Base-by-base conservation (phyloP, 768 basidiomycete genomes). In the Podaxis sp. region DNA sequence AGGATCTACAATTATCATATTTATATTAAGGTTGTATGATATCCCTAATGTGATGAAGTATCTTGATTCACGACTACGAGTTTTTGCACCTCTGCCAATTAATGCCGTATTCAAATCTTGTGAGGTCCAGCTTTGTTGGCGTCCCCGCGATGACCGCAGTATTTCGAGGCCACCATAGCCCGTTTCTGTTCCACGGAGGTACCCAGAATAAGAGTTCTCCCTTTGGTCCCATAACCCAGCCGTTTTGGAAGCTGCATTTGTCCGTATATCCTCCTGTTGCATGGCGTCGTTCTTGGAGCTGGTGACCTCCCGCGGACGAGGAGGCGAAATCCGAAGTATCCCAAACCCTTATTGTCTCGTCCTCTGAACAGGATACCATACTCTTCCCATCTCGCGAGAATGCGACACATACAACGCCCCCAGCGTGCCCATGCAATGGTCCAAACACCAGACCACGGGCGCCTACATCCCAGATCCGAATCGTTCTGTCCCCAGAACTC, bases 341-440 rank as follows among this genome's bases (percentile, higher is more conserved):
- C 77, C 77, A 78, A 41, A 76, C 64, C 25, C 74, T 71, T 37
- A 79, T 65, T 2, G 75, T 74, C 11, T 61, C 64, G 64, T 79
- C 78, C 19, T 70, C 72, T 37, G 76, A 77, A 63, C 73, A 73
- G 47, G 78, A 77, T 49, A 74, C 66, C 46, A 79, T 54, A 25
- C 61, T 65, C 54, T 64, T 67, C 25, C 76, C 79, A 67, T 77
- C 71, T 41, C 67, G 75, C 7, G 64, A 65, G 33, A 62, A 63
- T 8, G 56, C 54, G 15, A 65, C 19, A 7, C 43, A 36, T 6
- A 43, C 11, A 17, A 62, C 40, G n/a, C 11, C 29, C 1, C 29
- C 55, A 17, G 19, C 37, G 22, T 65, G 56, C 25, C 63, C 57
- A 19, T 53, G 24, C 40, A 38, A 64, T 3, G 57, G 57, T 4